Base-by-base conservation (phyloP, 2,329 filamentous ascomycete genomes). In the Talaromyces sp. region DNA sequence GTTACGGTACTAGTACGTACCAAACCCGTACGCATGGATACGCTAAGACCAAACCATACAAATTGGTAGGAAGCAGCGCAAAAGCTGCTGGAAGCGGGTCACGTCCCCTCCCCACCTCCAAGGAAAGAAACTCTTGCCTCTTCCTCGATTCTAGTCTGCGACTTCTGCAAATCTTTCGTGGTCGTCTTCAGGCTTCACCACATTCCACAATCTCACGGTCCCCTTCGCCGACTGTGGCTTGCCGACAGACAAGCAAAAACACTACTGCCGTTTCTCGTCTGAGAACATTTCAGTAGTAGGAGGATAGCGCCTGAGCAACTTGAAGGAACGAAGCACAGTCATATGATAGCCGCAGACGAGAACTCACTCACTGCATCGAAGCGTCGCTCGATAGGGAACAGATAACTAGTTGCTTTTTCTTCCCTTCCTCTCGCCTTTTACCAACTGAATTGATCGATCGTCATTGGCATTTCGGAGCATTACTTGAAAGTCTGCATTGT, bases 71-170 rank as follows among this genome's bases (percentile, higher is more conserved):
- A 46, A 46, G 21, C 46, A 58, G 14, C 33, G 33, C 48, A 52
- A 52, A 52, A 52, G 48, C 28, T 54, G 37, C 59, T 46, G 50
- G 21, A 61, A 62, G 60, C 50, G 54, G 60, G 57, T 54, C 23
- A 39, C 40, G 8, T 50, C 55, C 44, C 40, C 33, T 60, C 62
- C 57, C 62, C 62, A 63, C 62, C 62, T 63, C 42, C 58, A 37
- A 52, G 46, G 35, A 40, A 54, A 60, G 61, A 42, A 52, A 31
- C 52, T 46, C 52, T 57, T 55, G 46, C 33, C 46, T 44, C 46
- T 33, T 50, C 23, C 55, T 57, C 55, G 31, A 28, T 46, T 35
- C 40, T n/a, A n/a, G n/a, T n/a, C n/a, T 58, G 39, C 56, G 33
- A 11, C 42, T 16, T 52, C 33, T 42, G 33, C 44, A 33, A 35